Conservation (phyloP, 108 stramenopile species). For the Epithemia pelagica region DNA sequence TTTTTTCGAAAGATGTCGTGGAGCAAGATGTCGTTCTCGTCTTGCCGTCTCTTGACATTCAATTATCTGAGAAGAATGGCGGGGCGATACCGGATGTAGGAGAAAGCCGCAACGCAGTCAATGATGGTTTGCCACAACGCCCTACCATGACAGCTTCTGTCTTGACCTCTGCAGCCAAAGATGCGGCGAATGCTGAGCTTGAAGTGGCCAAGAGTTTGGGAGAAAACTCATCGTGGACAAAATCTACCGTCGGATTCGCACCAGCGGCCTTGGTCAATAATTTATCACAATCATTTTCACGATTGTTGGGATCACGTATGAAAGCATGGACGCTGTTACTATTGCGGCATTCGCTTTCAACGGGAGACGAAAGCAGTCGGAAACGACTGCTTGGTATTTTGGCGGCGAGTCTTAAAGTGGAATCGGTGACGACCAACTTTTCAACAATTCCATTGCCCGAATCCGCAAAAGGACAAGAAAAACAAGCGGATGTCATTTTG, state of each 20-base stretch:
- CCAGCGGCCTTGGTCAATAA: slow-evolving; percentile 33
- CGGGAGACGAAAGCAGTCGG: slow-evolving; percentile 43
- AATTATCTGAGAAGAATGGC: slow-evolving; percentile 17
- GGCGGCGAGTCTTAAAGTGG: slow-evolving; percentile 32
- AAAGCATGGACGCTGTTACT: slow-evolving; percentile 53
- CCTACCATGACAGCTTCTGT: slow-evolving; percentile 18
- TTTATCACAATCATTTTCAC: slow-evolving; percentile 39
- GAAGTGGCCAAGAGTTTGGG: slow-evolving; percentile 28
- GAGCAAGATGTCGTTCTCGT: slow-evolving; percentile 37
- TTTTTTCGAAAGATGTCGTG: slow-evolving; percentile 19
- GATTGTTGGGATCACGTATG: slow-evolving; percentile 43
- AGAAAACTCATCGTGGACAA: slow-evolving; percentile 47
- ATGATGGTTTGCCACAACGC: neutral
- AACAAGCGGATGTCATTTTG: slow-evolving; percentile 48
- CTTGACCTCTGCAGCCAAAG: slow-evolving; percentile 2
- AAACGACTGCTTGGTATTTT: slow-evolving; percentile 40
- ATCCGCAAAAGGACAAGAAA: slow-evolving; percentile 19
- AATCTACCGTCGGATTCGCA: slow-evolving; percentile 41
- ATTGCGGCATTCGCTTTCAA: slow-evolving; percentile 47
- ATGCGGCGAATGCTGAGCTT: slow-evolving; percentile 23
- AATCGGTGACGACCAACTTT: slow-evolving; percentile 23
- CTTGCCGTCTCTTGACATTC: slow-evolving; percentile 41
- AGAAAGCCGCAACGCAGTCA: slow-evolving; percentile 12
- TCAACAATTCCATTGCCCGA: slow-evolving; percentile 36
- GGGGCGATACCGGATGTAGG: slow-evolving; percentile 22